Evolutionary conservation across 2,329 filamentous ascomycete genomes (phyloP).

Genomic region (Aspergillus amoenus): DNA sequence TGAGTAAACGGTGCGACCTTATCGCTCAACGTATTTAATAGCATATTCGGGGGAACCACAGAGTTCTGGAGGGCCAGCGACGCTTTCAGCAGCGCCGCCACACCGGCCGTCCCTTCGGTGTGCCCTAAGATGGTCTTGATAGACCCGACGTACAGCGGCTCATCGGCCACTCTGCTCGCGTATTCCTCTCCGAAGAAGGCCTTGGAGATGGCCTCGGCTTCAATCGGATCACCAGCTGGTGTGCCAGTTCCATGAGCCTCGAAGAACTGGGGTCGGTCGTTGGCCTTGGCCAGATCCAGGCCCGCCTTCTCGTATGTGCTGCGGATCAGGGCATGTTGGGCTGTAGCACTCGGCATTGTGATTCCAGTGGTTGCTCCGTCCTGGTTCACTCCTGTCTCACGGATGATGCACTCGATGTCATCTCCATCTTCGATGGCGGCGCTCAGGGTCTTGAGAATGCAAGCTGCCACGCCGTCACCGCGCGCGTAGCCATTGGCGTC

Average conservation of each 20-base stretch:
- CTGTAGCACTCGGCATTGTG: not conserved
- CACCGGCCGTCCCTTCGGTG: conserved; percentile 32
- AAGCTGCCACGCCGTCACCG: conserved; percentile 43
- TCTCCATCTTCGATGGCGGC: not conserved
- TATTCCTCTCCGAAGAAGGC: conserved; percentile 15
- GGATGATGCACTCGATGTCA: not conserved
- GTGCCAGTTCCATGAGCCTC: conserved; percentile 46
- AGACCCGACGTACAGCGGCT: conserved; percentile 22
- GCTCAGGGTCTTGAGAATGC: not conserved
- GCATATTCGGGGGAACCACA: conserved; percentile 20
- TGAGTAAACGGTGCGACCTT: not conserved
- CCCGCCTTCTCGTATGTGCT: conserved; percentile 5
- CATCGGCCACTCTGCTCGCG: not conserved
- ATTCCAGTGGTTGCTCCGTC: conserved; percentile 5
- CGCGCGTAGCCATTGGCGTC: conserved; percentile 47
- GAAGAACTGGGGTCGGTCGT: conserved; percentile 33
- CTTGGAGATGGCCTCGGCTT: conserved; percentile 26
- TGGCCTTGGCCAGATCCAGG: conserved; percentile 12
- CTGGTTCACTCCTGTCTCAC: not conserved
- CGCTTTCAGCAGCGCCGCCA: conserved; percentile 19
- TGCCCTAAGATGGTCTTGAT: conserved; percentile 29
- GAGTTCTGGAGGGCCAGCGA: conserved; percentile 12
- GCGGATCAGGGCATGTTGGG: conserved; percentile 1
- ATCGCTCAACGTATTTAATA: not conserved
- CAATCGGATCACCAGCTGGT: conserved; percentile 30